Conservation (phyloP, 2,329 filamentous ascomycete genomes). For the Fusarium sp. region DNA sequence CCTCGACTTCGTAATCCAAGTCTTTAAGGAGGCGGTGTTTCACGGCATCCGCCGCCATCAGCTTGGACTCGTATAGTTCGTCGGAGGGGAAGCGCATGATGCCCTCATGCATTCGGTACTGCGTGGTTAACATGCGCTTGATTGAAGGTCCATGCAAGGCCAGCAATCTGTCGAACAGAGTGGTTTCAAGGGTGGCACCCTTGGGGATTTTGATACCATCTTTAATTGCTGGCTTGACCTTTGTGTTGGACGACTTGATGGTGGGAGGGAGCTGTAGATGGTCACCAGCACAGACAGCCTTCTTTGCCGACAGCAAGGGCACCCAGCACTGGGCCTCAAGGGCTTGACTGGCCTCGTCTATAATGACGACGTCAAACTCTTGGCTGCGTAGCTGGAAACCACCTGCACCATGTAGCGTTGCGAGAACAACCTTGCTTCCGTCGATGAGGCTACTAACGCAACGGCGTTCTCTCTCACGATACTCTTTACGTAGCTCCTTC, state of each 20-base stretch:
- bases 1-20: conserved; percentile 76
- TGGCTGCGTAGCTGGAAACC: conserved; percentile 81
- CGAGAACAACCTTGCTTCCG: conserved; percentile 85
- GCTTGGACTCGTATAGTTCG: conserved; percentile 81
- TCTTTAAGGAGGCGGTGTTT: conserved; percentile 76
- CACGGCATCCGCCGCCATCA: conserved; percentile 82
- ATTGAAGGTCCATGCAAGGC: conserved; percentile 80
- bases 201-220: conserved; percentile 53
- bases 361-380: conserved; percentile 89
- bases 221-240: conserved; percentile 52
- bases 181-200: conserved; percentile 77
- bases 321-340: conserved; percentile 98
- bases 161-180: conserved; percentile 89
- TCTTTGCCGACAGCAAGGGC: conserved; percentile 77
- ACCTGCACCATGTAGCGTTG: conserved; percentile 91
- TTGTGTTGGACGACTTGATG: conserved; percentile 78
- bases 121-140: conserved; percentile 94
- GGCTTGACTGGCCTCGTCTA: conserved; percentile 96
- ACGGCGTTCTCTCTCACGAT: conserved; percentile 79
- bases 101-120: conserved; percentile 96
- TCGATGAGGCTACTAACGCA: conserved; percentile 79
- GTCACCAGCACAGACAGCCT: conserved; percentile 90
- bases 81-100: conserved; percentile 96
- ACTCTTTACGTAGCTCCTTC: conserved; percentile 86
- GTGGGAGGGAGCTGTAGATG: conserved; percentile 94